Conservation (phyloP, 768 basidiomycete genomes). For the Phanerochaete carnosa region DNA sequence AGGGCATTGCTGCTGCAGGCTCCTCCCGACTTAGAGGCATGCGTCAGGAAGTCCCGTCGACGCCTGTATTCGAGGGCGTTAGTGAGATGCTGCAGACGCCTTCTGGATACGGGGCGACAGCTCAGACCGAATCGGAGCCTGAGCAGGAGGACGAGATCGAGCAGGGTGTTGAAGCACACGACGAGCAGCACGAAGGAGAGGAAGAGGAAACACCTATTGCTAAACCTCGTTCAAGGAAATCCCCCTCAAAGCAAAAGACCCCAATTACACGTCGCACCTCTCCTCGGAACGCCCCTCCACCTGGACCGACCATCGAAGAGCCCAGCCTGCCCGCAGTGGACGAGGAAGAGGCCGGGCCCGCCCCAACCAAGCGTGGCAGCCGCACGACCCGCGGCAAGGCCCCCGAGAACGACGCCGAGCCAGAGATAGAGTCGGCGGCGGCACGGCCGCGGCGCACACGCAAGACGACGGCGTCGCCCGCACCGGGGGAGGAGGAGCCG, state of each 20-base stretch:
- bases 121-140: background rate
- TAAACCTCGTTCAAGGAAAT: background rate
- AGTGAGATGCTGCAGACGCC: slow-evolving; percentile 30
- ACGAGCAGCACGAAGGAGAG: slow-evolving; percentile 12
- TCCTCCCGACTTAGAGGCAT: background rate
- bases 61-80: slow-evolving; percentile 25
- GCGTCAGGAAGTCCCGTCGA: slow-evolving; percentile 17
- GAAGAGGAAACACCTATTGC: background rate
- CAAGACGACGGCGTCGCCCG: slow-evolving; percentile 17
- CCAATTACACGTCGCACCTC: background rate
- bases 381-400: slow-evolving; percentile 7
- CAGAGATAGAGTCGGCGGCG: background rate
- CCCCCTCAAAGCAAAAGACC: background rate
- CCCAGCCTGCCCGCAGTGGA: background rate
- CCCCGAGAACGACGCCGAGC: slow-evolving; percentile 8
- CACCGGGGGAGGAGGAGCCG: slow-evolving; percentile 2
- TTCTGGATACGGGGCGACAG: slow-evolving; percentile 14
- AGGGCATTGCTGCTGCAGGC: background rate
- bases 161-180: background rate
- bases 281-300: background rate
- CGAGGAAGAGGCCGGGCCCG: background rate
- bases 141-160: background rate
- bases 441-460: slow-evolving; percentile 22
- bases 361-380: slow-evolving; percentile 3
- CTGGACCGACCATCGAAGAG: background rate